phyloP scores from a whole-genome alignment of 768 basidiomycete genomes.

The Hypsizygus marmoreus region DNA sequence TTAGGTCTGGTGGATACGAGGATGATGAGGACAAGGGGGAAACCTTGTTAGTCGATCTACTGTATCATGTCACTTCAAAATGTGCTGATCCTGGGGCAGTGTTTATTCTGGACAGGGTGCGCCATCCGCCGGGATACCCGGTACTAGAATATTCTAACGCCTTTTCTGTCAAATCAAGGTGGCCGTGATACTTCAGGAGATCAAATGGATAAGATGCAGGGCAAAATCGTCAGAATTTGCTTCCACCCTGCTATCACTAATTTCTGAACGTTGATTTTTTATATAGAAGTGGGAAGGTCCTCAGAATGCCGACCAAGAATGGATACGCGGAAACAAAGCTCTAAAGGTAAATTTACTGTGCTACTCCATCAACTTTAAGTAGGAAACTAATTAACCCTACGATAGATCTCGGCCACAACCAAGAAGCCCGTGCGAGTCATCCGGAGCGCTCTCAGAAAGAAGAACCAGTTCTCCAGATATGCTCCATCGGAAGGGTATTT shows the following conservation, averaged over 20 bases:
- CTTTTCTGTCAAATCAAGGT: constrained; percentile 13
- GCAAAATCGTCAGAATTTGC: constrained; percentile 16
- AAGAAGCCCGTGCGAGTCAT: constrained; percentile 38
- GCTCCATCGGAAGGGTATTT: constrained; percentile 26
- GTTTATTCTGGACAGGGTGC: constrained; percentile 23
- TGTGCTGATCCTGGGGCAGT: constrained; percentile 9
- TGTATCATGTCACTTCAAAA: background rate
- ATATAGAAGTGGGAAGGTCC: constrained; percentile 30
- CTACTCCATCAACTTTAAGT: too few species aligned
- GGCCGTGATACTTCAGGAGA: constrained; percentile 15
- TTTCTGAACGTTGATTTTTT: background rate
- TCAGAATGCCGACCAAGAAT: constrained; percentile 32
- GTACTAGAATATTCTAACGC: too few species aligned
- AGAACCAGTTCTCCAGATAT: constrained; percentile 8
- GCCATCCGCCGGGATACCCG: too few species aligned
- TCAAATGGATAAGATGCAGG: constrained; percentile 11
- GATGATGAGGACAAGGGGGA: constrained; percentile 42
- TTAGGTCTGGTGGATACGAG: constrained; percentile 39
- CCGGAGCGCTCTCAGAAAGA: constrained; percentile 27
- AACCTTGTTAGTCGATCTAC: constrained; percentile 26
- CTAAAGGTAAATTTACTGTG: constrained; percentile 16
- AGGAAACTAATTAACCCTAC: too few species aligned
- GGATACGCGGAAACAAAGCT: constrained; percentile 21
- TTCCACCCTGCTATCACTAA: background rate
- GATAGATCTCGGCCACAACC: constrained; percentile 31